Base-by-base conservation (phyloP, 1,284 basidiomycete genomes). In the Boletus subluridellus region DNA sequence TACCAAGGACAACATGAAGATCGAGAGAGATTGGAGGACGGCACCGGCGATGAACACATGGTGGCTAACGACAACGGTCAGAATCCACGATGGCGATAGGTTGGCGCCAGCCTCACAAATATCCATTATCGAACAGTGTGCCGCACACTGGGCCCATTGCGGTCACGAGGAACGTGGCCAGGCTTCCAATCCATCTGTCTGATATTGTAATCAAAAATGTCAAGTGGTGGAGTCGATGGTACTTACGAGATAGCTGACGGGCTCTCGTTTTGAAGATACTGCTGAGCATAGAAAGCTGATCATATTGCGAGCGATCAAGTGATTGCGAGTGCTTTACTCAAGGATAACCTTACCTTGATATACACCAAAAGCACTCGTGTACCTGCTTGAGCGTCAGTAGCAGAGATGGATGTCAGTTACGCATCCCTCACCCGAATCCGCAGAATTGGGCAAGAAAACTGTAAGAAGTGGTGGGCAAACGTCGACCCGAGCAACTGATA, bases 381-480 rank as follows among this genome's bases (percentile, higher is more conserved):
- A 72, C 5, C 70, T 73, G 17, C 14, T 41, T 14, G 42, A 14
- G 11, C 21, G 37, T 56, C 5, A 55, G 39, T 7, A 32, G 26
- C 1, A 45, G 6, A 24, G 3, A 35, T 21, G 24, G 1, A 10
- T 2, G 1, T 45, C 11, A 1, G 24, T 28, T 7, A 5, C 14
- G 10, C 21, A 21, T 21, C 21, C 21, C 21, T 21, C 21, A 21
- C 21, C 21, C 21, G 21, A 21, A 21, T 21, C 63, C 61, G 44
- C 69, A 72, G n/a, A 74, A 70, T 35, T 69, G 65, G 0, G 48
- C 55, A 41, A 72, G 60, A 44, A 74, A 70, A 14, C 72, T 74
- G 11, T 8, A 1, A 41, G 5, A 51, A 57, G 38, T 21, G 12
- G 38, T 67, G 3, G 11, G 51, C 10, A 7, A 1, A 41, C 8